Evolutionary conservation across 2,329 filamentous ascomycete species (phyloP).

Genomic region (Cytospora paraplurivora): DNA sequence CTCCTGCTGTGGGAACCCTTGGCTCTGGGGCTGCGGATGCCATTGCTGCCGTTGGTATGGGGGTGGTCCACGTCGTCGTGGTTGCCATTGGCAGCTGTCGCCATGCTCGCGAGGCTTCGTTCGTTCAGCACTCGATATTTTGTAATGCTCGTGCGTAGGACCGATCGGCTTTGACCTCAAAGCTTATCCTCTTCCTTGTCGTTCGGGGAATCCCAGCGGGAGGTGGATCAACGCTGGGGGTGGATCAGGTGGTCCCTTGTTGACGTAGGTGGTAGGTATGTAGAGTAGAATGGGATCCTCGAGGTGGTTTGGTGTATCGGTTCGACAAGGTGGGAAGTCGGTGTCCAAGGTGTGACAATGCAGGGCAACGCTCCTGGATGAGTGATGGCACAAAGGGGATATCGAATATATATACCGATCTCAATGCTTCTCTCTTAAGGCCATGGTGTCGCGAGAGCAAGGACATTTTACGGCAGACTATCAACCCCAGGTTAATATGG

Average conservation of each 20-base stretch:
- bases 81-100: constrained; percentile 34
- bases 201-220: neutral
- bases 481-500: constrained; percentile 3
- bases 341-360: neutral
- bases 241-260: constrained; percentile 3
- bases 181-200: neutral
- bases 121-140: neutral
- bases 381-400: neutral
- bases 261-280: neutral
- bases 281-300: neutral
- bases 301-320: neutral
- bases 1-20: constrained; percentile 39
- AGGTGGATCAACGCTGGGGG: neutral
- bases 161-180: neutral
- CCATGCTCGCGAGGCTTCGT: neutral
- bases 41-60: constrained; percentile 39
- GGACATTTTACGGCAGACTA: neutral
- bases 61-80: constrained; percentile 36
- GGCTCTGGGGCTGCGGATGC: constrained; percentile 21
- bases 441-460: neutral
- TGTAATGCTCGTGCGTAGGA: neutral
- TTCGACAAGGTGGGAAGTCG: neutral
- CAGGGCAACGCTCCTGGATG: neutral
- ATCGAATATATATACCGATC: neutral
- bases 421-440: neutral